Conservation (phyloP, 352 stramenopile genomes). For the Pythium folliculosum region DNA sequence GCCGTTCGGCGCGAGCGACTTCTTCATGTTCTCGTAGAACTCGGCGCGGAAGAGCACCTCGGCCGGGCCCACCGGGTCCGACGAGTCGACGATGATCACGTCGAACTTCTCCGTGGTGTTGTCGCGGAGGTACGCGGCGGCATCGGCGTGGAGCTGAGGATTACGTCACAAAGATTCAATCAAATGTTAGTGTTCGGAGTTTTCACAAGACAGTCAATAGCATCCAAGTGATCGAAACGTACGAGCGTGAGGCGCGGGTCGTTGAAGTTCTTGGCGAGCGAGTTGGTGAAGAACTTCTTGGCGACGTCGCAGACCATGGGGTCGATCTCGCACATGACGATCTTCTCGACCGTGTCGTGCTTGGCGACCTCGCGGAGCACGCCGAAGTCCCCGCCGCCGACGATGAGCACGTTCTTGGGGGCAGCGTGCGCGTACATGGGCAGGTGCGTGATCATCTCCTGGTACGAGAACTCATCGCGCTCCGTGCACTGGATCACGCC, state of each 20-base stretch:
- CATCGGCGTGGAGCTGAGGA: slow-evolving; percentile 89
- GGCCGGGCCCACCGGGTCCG: slow-evolving; percentile 94
- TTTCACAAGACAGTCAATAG: background rate
- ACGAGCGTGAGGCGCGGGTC: slow-evolving; percentile 94
- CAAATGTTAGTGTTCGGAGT: slow-evolving; percentile 7
- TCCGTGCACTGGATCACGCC: slow-evolving; percentile 99
- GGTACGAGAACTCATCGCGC: slow-evolving; percentile 98
- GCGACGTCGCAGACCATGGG: slow-evolving; percentile 95
- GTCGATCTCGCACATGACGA: slow-evolving; percentile 99
- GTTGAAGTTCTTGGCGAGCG: slow-evolving; percentile 93
- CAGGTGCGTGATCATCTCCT: slow-evolving; percentile 99
- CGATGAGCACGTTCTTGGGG: slow-evolving; percentile 96
- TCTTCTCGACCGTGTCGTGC: slow-evolving; percentile 94
- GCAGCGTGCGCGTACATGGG: slow-evolving; percentile 95
- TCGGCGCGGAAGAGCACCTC: slow-evolving; percentile 94
- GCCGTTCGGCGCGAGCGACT: slow-evolving; percentile 82
- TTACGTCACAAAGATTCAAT: slow-evolving; percentile 2
- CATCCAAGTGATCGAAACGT: slow-evolving; percentile 19
- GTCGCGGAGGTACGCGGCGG: slow-evolving; percentile 85
- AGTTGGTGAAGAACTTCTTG: slow-evolving; percentile 92
- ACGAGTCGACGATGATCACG: slow-evolving; percentile 97
- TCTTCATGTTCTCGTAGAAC: slow-evolving; percentile 96
- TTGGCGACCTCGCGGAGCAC: slow-evolving; percentile 96
- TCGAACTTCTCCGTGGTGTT: slow-evolving; percentile 91
- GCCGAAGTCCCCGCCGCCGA: slow-evolving; percentile 97